These are phyloP conservation scores for Aureobasidium sp. DNA, from an alignment of 2,329 filamentous ascomycete genomes.

Conservation along the genomic window DNA sequence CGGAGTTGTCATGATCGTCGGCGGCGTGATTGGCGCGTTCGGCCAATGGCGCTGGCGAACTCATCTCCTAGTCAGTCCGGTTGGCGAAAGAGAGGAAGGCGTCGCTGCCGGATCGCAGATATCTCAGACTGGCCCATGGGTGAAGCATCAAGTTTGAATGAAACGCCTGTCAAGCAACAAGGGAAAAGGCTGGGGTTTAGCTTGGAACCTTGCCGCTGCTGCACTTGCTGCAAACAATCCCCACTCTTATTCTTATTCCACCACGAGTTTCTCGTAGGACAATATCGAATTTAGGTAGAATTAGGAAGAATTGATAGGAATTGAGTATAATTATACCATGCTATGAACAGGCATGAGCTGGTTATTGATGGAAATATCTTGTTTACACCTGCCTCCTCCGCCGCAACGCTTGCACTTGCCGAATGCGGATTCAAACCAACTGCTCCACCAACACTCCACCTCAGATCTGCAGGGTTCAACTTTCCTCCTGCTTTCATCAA, in stretches of 20 bases:
- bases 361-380: background rate
- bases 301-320: background rate
- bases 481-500: background rate
- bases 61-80: constrained; percentile 21
- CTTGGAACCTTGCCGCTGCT: constrained; percentile 8
- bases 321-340: background rate
- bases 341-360: no score
- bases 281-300: background rate
- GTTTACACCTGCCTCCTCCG: background rate
- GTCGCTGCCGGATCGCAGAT: constrained; percentile 16
- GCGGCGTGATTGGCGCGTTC: background rate
- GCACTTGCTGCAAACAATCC: background rate
- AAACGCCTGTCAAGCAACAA: constrained; percentile 11
- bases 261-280: background rate
- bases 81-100: constrained; percentile 16
- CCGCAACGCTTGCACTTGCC: constrained; percentile 12
- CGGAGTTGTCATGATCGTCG: background rate
- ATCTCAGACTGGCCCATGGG: constrained; percentile 12
- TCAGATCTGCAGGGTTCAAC: constrained; percentile 6
- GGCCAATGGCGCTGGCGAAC: constrained; percentile 2
- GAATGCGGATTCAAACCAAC: constrained; percentile 6
- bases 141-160: constrained; percentile 13
- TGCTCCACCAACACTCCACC: background rate
- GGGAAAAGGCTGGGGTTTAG: background rate
- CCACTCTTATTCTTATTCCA: background rate